phyloP scores from a whole-genome alignment of 805 yeast genomes.

The Lipomyces orientalis region DNA sequence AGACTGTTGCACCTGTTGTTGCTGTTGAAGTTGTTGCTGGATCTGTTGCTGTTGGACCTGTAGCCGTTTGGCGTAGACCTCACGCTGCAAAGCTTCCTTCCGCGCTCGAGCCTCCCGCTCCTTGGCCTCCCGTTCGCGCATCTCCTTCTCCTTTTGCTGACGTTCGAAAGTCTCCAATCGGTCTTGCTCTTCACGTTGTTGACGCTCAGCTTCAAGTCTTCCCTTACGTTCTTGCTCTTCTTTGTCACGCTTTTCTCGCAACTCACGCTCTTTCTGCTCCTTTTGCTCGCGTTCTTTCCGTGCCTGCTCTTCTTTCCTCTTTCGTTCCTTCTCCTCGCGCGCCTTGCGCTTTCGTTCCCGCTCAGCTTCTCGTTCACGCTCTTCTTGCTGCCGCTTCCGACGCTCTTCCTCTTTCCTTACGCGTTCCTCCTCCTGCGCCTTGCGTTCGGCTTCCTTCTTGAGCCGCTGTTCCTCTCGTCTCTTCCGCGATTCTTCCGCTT shows the following conservation, averaged over 20 bases:
- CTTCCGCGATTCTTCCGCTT: conserved; percentile 36
- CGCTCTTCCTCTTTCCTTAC: conserved; percentile 36
- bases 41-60: conserved; percentile 34
- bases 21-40: conserved; percentile 30
- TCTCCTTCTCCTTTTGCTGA: conserved; percentile 31
- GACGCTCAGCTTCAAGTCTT: conserved; percentile 20
- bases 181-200: conserved; percentile 29
- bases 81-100: conserved; percentile 30
- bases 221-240: conserved; percentile 31
- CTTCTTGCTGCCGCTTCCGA: conserved; percentile 33
- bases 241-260: conserved; percentile 27
- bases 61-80: conserved; percentile 27
- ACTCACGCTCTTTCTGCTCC: conserved; percentile 30
- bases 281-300: conserved; percentile 32
- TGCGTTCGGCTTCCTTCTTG: conserved; percentile 41
- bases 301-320: conserved; percentile 28
- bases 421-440: conserved; percentile 44
- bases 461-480: conserved; percentile 37
- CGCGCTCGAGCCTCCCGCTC: conserved; percentile 38
- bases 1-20: conserved; percentile 16
- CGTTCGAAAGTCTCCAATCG: conserved; percentile 28
- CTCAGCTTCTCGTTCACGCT: conserved; percentile 32
- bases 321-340: conserved; percentile 37
- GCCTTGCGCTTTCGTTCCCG: conserved; percentile 31
- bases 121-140: conserved; percentile 31